phyloP scores from a whole-genome alignment of 495 filamentous ascomycete genomes.

The Glonium stellatum region DNA sequence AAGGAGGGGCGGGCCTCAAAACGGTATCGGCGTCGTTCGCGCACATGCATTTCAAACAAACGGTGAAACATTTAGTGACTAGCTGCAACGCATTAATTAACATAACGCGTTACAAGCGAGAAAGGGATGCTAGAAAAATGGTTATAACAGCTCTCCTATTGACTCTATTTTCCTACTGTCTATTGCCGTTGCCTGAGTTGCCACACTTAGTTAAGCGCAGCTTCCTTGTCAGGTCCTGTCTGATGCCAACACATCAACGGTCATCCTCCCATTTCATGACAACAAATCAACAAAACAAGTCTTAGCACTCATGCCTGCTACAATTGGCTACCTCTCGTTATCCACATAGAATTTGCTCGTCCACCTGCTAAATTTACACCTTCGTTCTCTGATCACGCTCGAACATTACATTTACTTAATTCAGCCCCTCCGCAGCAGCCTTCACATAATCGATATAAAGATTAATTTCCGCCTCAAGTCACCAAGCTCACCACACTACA shows the following conservation, averaged over 20 bases:
- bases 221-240: neutral
- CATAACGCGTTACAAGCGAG: neutral
- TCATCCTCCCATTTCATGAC: neutral
- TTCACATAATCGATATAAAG: too few relatives aligned
- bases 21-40: neutral
- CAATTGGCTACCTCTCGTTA: neutral
- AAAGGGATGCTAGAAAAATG: neutral
- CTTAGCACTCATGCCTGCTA: neutral
- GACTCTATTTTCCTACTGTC: neutral
- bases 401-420: too few relatives aligned
- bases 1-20: too few relatives aligned
- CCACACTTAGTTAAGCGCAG: neutral
- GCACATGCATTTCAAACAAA: neutral
- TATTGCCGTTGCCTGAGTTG: neutral
- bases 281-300: neutral
- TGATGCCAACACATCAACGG: neutral
- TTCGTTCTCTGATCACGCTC: neutral
- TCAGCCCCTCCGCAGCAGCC: too few relatives aligned
- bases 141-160: neutral
- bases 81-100: neutral
- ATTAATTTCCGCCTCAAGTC: too few relatives aligned
- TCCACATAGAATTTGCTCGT: neutral
- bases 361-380: neutral
- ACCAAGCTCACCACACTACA: neutral
- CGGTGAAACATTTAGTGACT: neutral